These are phyloP conservation scores for Pichia phayaonensis DNA, from an alignment of 805 yeast genomes.

Conservation along the genomic window DNA sequence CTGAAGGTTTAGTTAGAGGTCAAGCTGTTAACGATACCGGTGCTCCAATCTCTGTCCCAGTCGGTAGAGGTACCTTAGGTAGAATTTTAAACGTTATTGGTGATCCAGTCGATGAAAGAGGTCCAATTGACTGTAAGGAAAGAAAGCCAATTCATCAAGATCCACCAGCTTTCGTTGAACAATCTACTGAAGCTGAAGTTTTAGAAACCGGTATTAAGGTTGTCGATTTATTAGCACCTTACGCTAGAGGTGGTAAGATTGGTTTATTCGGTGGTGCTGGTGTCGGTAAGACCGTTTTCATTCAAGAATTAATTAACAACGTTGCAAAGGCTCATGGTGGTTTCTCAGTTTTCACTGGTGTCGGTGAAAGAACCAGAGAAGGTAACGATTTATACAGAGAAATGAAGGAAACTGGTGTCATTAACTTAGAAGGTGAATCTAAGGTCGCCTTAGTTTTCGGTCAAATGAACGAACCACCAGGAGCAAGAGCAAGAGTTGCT, in stretches of 20 bases:
- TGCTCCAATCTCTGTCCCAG: constrained; percentile 97
- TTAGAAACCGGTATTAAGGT: constrained; percentile 99
- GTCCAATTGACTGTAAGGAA: constrained; percentile 89
- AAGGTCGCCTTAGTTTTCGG: constrained; percentile 99
- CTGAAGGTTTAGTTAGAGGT: constrained; percentile 99
- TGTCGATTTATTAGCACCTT: constrained; percentile 97
- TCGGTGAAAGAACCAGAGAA: constrained; percentile 99
- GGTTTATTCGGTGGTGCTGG: constrained; percentile 99
- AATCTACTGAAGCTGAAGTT: constrained; percentile 96
- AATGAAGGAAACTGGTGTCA: constrained; percentile 99
- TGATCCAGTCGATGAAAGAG: constrained; percentile 99
- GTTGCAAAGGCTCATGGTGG: constrained; percentile 99
- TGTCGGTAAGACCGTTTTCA: constrained; percentile 99
- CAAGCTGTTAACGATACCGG: constrained; percentile 88
- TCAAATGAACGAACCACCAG: constrained; percentile 99
- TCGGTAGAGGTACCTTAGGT: constrained; percentile 98
- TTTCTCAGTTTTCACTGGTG: constrained; percentile 99
- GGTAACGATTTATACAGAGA: constrained; percentile 99
- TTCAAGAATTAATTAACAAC: constrained; percentile 99
- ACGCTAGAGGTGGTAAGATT: constrained; percentile 99
- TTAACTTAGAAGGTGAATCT: constrained; percentile 98
- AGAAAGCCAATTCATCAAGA: constrained; percentile 99
- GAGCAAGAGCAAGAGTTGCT: constrained; percentile 99
- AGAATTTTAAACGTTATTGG: constrained; percentile 97
- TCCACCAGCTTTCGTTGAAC: constrained; percentile 93